Evolutionary conservation across 371 early-diverging fungal genomes (phyloP).

Genomic region (Circinella minor): DNA sequence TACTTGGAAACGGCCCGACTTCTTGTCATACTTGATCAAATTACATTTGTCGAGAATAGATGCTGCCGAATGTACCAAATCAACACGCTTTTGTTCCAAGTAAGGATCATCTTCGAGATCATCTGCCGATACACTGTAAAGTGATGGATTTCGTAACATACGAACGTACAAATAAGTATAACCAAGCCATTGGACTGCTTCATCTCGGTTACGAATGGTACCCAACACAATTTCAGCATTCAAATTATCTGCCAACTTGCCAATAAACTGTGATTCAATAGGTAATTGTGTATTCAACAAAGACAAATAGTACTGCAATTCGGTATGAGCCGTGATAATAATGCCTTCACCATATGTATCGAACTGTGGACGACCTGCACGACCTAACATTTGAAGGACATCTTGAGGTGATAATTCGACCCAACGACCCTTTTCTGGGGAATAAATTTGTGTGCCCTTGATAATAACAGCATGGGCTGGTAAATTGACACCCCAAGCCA

Average conservation of each 20-base stretch:
- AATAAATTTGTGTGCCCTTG: slow-evolving; percentile 98
- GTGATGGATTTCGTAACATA: slow-evolving; percentile 87
- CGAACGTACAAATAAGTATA: slow-evolving; percentile 98
- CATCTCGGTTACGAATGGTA: slow-evolving; percentile 87
- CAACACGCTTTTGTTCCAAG: slow-evolving; percentile 85
- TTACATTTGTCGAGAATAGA: slow-evolving; percentile 84
- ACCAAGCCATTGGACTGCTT: slow-evolving; percentile 97
- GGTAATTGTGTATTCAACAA: slow-evolving; percentile 95
- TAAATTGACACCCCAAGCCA: slow-evolving; percentile 99
- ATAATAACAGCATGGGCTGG: slow-evolving; percentile 99
- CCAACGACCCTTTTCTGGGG: slow-evolving; percentile 94
- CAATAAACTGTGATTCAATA: slow-evolving; percentile 97
- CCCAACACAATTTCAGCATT: slow-evolving; percentile 98
- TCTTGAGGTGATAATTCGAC: slow-evolving; percentile 94
- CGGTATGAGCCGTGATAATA: slow-evolving; percentile 93
- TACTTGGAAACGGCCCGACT: slow-evolving; percentile 85
- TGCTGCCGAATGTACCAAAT: slow-evolving; percentile 90
- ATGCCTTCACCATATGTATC: slow-evolving; percentile 97
- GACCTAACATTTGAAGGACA: slow-evolving; percentile 99
- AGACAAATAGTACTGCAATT: slow-evolving; percentile 94
- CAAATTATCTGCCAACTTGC: slow-evolving; percentile 87
- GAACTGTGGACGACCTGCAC: slow-evolving; percentile 99
- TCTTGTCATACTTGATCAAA: slow-evolving; percentile 91
- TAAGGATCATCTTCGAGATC: slow-evolving; percentile 85
- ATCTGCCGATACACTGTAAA: slow-evolving; percentile 80